phyloP scores from a whole-genome alignment of 495 filamentous ascomycete species.

The Amorphotheca resinae region DNA sequence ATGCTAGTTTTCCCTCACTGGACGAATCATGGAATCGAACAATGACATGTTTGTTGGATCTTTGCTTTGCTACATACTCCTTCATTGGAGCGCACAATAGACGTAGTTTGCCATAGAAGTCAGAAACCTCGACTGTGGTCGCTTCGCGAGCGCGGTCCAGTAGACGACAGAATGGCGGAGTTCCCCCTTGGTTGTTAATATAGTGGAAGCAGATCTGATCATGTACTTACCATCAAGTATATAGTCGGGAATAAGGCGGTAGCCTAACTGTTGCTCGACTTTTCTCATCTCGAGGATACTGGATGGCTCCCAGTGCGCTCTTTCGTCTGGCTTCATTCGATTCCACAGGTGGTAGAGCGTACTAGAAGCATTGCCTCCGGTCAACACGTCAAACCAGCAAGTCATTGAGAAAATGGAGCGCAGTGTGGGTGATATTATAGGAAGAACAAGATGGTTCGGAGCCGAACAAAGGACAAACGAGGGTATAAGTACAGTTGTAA shows the following conservation, averaged over 20 bases:
- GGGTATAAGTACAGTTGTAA: neutral
- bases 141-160: neutral
- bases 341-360: neutral
- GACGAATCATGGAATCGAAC: neutral
- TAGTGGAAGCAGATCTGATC: neutral
- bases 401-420: too few species aligned
- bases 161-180: neutral
- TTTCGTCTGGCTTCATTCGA: neutral
- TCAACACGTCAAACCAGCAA: neutral
- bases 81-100: neutral
- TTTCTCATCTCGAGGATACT: neutral
- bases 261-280: neutral
- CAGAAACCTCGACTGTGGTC: neutral
- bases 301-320: neutral
- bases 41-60: neutral
- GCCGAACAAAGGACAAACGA: neutral
- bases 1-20: neutral
- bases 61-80: neutral
- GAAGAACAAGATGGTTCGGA: neutral
- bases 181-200: neutral
- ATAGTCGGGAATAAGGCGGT: neutral
- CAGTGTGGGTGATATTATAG: too few species aligned
- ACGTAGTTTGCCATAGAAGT: neutral
- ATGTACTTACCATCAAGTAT: neutral
- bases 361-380: neutral